These are phyloP conservation scores for Chalaropsis thielavioides DNA, from an alignment of 2,329 filamentous ascomycete genomes.

Conservation along the genomic window DNA sequence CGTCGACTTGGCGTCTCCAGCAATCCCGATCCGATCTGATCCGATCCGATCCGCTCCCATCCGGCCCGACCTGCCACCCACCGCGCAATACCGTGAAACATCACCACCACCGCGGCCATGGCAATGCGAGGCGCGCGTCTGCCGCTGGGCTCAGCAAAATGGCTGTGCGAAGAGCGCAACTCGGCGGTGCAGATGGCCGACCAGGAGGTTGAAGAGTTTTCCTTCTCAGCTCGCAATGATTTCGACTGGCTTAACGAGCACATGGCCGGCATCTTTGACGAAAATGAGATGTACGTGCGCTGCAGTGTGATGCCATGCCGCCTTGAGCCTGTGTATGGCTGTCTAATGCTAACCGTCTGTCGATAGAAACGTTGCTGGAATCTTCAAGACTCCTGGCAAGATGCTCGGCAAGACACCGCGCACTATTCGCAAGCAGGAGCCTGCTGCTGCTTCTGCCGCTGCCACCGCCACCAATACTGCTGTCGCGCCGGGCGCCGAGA, in stretches of 20 bases:
- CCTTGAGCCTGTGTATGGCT: neutral
- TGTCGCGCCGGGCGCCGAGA: neutral
- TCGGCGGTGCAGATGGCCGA: conserved; percentile 62
- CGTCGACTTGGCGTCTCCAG: too few relatives aligned
- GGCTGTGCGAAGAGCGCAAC: conserved; percentile 72
- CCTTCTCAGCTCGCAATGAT: conserved; percentile 83
- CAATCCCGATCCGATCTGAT: too few relatives aligned
- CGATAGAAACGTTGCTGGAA: conserved; percentile 69
- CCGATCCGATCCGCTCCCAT: too few relatives aligned
- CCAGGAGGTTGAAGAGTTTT: conserved; percentile 82
- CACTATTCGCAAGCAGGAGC: conserved; percentile 47
- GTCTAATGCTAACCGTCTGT: neutral
- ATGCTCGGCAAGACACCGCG: conserved; percentile 68
- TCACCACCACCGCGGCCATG: conserved; percentile 18
- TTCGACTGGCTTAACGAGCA: conserved; percentile 98
- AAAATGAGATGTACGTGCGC: conserved; percentile 58
- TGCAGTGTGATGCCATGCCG: too few relatives aligned
- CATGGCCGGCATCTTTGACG: conserved; percentile 85
- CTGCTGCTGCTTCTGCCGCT: conserved; percentile 23
- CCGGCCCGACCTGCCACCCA: too few relatives aligned
- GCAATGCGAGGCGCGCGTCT: conserved; percentile 43
- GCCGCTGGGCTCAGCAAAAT: conserved; percentile 66
- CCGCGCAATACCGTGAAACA: neutral
- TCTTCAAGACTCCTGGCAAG: conserved; percentile 90
- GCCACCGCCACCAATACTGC: neutral